A percentile compares a stretch with the other conserved stretches of the same genome.
These are phyloP conservation scores for Syncephalastrum racemosum DNA, from an alignment of 371 early-diverging fungal genomes.

Conservation along the genomic window DNA sequence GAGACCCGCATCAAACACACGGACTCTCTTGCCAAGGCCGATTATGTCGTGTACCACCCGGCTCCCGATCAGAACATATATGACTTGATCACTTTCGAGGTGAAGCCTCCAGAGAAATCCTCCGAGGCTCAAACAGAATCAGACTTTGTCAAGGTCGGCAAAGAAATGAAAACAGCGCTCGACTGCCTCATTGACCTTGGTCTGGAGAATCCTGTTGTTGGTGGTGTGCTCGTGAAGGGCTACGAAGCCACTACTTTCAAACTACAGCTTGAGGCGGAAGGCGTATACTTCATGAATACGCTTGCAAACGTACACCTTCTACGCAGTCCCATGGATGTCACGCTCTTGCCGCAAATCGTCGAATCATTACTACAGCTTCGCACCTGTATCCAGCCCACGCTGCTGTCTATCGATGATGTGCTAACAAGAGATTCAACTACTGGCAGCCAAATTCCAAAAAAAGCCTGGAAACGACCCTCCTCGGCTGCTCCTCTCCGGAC, in stretches of 20 bases:
- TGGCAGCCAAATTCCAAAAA: too few relatives aligned
- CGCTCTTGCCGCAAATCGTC: too few relatives aligned
- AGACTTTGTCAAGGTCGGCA: constrained; percentile 11
- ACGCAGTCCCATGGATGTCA: too few relatives aligned
- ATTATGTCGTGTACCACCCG: too few relatives aligned
- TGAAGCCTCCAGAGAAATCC: not conserved
- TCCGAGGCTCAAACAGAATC: constrained; percentile 5
- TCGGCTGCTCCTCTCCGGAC: too few relatives aligned
- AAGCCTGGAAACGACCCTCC: too few relatives aligned
- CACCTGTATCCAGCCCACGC: too few relatives aligned
- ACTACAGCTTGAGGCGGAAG: constrained; percentile 7
- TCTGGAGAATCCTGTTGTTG: constrained; percentile 1
- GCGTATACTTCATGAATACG: constrained; percentile 7
- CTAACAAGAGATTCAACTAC: too few relatives aligned
- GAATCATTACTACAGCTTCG: too few relatives aligned
- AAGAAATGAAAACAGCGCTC: constrained; percentile 5
- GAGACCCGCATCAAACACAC: not conserved
- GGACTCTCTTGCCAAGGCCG: too few relatives aligned
- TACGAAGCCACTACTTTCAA: constrained; percentile 2
- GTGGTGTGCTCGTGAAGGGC: constrained; percentile 1
- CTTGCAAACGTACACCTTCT: not conserved
- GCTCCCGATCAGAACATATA: too few relatives aligned
- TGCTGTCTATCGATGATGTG: too few relatives aligned
- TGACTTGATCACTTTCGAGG: not conserved
- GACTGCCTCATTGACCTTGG: not conserved